A percentile compares a stretch with the other conserved stretches of the same genome.
Evolutionary conservation across 83 land plant genomes (phyloP).

Genomic region (Larix sibirica): DNA sequence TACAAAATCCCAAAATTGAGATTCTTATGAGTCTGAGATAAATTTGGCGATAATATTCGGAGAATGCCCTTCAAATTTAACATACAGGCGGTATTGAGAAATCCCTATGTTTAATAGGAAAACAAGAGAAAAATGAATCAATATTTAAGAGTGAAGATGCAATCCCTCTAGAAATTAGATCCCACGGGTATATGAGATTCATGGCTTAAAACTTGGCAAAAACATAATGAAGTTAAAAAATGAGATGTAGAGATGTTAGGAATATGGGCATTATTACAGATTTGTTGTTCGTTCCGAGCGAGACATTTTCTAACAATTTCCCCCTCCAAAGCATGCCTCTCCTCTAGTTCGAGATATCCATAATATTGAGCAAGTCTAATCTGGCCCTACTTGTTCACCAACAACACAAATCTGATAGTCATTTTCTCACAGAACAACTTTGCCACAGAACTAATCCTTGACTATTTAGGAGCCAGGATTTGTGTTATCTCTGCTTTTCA

Average conservation of each 20-base stretch:
- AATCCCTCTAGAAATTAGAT: background rate
- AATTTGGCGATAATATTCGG: no score
- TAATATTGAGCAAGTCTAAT: constrained; percentile 98
- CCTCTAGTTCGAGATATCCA: constrained; percentile 91
- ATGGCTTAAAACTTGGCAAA: background rate
- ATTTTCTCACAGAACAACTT: constrained; percentile 26
- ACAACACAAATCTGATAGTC: constrained; percentile 91
- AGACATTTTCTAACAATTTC: constrained; percentile 99
- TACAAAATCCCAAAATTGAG: no score
- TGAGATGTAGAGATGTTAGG: background rate
- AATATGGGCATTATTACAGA: constrained; percentile 8
- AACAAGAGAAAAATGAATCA: background rate
- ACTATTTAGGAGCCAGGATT: no score
- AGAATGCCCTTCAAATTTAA: no score
- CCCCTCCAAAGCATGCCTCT: constrained; percentile 96
- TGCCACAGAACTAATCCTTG: no score
- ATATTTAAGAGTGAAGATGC: background rate
- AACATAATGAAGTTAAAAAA: no score
- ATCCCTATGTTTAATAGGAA: background rate
- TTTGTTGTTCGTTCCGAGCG: constrained; percentile 93
- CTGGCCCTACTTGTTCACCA: constrained; percentile 99
- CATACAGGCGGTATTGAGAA: no score
- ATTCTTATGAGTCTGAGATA: no score
- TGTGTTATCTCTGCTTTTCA: no score
- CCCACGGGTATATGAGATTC: background rate